Base-by-base conservation (phyloP, 192 early-diverging fungal genomes). In the Bifiguratus adelaidae region DNA sequence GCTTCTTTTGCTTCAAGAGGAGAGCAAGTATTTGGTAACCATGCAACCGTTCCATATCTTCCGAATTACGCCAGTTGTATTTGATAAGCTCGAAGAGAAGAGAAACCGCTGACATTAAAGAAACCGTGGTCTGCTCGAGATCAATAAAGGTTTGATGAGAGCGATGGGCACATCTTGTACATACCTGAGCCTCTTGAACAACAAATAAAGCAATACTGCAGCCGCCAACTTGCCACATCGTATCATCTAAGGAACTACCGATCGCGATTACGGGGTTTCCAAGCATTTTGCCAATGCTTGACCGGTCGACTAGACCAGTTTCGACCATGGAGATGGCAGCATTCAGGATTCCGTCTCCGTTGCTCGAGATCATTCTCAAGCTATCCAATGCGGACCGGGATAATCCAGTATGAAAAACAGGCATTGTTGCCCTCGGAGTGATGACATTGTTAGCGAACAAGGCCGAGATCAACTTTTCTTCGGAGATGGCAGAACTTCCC, bases 181-280 rank as follows among this genome's bases (percentile, higher is more conserved):
- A 50, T 70, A 82, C 81, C 54, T 76, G 63, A 7, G 77, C 65
- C 16, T 54, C 55, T 34, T 83, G 74, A 34, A 83, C 68, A 9
- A 85, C 50, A 23, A 73, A 68, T 8, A 85, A 44, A 8, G 71
- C 71, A 8, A 83, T 57, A 13, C 77, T 70, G 58, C 74, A 81
- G 7, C 82, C 82, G 12, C 82, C 82, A 19, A 85, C 61, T 32
- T 81, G 83, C 81, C 81, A 83, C 43, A 82, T 67, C 2, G 76
- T 67, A 45, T 83, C 79, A 51, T 77, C 74, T 21, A 85, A 33
- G 19, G 76, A 61, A 42, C 68, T 58, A 18, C 79, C 79, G 29
- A 58, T 59, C 26, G 81, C 74, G 1, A 77, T 56, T 11, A 80
- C 42, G 0, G 80, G 76, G 24, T 68, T 52, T 2, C 81, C 81